Percentiles rank a stretch among this genome's conserved stretches.
These are phyloP conservation scores for Asclepias syriaca DNA, from an alignment of 257 asterid species.

Conservation along the genomic window DNA sequence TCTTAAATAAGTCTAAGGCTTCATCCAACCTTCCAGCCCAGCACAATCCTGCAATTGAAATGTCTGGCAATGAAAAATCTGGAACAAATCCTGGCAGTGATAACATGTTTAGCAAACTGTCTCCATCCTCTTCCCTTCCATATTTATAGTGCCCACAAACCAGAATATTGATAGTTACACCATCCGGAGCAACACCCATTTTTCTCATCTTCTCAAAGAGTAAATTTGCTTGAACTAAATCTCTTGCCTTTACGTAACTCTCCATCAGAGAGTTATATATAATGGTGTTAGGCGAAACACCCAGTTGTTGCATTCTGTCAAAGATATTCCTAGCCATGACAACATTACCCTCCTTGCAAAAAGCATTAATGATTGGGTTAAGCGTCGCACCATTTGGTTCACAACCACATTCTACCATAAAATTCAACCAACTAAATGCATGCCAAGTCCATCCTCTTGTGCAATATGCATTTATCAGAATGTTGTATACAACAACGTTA, in stretches of 20 bases:
- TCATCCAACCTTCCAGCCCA: conserved; percentile 78
- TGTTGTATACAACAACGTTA: conserved; percentile 55
- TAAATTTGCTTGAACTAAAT: conserved; percentile 47
- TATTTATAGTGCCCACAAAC: conserved; percentile 76
- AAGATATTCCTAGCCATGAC: conserved; percentile 62
- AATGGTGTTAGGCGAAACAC: conserved; percentile 46
- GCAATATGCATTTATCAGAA: conserved; percentile 78
- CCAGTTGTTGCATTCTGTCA: conserved; percentile 52
- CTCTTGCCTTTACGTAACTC: conserved; percentile 85
- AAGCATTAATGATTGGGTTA: conserved; percentile 51
- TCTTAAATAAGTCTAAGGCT: conserved; percentile 53
- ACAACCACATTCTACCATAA: conserved; percentile 71
- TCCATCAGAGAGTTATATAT: conserved; percentile 70
- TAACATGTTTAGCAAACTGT: conserved; percentile 45
- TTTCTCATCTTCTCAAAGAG: conserved; percentile 72
- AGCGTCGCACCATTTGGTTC: conserved; percentile 60
- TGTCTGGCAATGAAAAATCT: conserved; percentile 44
- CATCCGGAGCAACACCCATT: conserved; percentile 65
- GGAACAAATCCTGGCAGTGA: conserved; percentile 34
- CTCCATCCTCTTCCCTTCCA: conserved; percentile 49
- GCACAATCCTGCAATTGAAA: conserved; percentile 56
- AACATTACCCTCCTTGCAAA: conserved; percentile 83
- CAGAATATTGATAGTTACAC: conserved; percentile 71
- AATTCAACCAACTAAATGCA: conserved; percentile 48
- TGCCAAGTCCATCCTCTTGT: conserved; percentile 59